Evolutionary conservation across 495 filamentous ascomycete genomes (phyloP), one percentile per base, ranked within the genome.

Genomic region (Immersiella caudata): DNA sequence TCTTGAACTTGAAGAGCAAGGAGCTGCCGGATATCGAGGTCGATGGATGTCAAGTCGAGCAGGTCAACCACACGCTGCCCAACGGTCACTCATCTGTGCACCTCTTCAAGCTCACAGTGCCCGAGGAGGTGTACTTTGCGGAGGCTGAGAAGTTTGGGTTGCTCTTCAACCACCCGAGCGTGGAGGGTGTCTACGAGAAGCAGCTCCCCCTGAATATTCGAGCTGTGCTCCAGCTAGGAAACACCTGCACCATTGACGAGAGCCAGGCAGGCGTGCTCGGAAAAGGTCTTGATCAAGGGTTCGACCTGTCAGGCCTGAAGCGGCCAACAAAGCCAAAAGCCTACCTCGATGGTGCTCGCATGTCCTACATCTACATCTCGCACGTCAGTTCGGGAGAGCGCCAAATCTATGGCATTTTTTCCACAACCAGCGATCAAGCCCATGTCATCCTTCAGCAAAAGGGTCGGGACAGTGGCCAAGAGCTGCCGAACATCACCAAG

Each of bases 111-210:
- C 83, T 99, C 58, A 91, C 88, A 0, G 88, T 99, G 76, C 84
- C 93, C 0, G 95, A 99, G 75, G 91, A 95, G 52, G 84, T 90
- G 3, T 99, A 93, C 76, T 85, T 97, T 46, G 85, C 87, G 52
- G 91, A 98, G 72, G 81, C 89, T 0, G 87, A 93, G 56, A 94
- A 95, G 74, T 89, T 99, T 56, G 85, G 88, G 20, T 76, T 87
- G 8, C 82, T 98, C 16, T 92, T 97, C 79, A 90, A 94, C 68
- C 95, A 99, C 76, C 89, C 93, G 0, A 97, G 93, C 73, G 90
- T 98, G 6, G 95, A 99, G 76, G 95, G 96, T 26, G 91, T 98
- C 18, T 99, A 99, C 74, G 96, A 99, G 74, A 94, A 90, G 74
- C 90, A 96, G 67, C 83, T 99, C 5, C 92, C 96, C 9, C 81